A percentile compares a stretch with the other conserved stretches of the same genome.
Conservation (phyloP, 176 grass and related monocot species). For the Lolium multiflorum region DNA sequence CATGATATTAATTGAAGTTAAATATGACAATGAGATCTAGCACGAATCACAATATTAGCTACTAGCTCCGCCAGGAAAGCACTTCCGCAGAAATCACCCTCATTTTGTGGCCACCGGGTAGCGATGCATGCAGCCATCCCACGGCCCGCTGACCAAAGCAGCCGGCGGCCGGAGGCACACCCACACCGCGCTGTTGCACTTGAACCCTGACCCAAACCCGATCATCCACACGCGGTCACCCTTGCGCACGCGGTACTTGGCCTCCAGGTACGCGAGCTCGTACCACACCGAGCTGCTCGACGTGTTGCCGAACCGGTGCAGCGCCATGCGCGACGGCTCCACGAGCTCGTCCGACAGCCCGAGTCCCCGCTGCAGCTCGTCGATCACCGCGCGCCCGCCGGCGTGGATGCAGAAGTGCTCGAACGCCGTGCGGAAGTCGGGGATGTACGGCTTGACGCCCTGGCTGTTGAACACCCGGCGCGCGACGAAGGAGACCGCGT, state of each 20-base stretch:
- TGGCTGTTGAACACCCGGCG: not conserved
- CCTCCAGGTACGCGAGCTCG: slow-evolving; percentile 90
- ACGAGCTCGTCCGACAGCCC: slow-evolving; percentile 59
- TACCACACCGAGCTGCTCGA: slow-evolving; percentile 97
- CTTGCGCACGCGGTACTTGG: slow-evolving; percentile 65
- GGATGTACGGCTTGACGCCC: slow-evolving; percentile 29
- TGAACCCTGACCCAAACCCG: slow-evolving; percentile 87
- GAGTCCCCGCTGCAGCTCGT: slow-evolving; percentile 74
- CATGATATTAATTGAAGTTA: no score
- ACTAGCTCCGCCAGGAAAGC: no score
- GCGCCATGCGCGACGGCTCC: slow-evolving; percentile 80
- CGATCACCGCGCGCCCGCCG: slow-evolving; percentile 76
- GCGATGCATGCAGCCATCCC: slow-evolving; percentile 13
- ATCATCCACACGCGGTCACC: slow-evolving; percentile 88
- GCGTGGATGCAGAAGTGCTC: slow-evolving; percentile 98
- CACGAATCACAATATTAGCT: no score
- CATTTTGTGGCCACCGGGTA: not conserved
- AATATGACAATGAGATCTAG: no score
- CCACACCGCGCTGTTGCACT: slow-evolving; percentile 94
- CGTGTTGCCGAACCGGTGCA: slow-evolving; percentile 90
- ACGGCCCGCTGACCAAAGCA: not conserved
- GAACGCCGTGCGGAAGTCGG: slow-evolving; percentile 76
- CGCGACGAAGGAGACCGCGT: slow-evolving; percentile 8
- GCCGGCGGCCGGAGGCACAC: slow-evolving; percentile 46
- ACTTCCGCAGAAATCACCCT: no score